Percentiles rank a stretch among this genome's conserved stretches.
Conservation (phyloP, 2,329 filamentous ascomycete species). For the Claviceps sp. region DNA sequence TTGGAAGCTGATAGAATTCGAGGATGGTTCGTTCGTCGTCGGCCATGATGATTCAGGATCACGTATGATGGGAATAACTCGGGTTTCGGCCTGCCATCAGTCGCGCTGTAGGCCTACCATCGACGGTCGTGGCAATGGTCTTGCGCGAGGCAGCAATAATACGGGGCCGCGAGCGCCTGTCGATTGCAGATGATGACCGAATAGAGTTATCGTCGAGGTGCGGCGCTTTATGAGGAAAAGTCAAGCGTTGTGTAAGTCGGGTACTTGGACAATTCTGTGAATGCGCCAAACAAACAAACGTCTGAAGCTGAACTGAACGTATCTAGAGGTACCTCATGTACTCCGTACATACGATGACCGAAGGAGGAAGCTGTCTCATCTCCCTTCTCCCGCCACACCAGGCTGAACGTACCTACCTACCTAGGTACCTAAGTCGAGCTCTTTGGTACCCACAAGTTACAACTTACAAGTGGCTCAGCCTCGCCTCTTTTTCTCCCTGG, state of each 20-base stretch:
- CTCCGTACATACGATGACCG: no score
- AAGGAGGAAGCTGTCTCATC: no score
- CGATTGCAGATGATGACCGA: neutral
- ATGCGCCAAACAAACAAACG: neutral
- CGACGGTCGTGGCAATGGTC: neutral
- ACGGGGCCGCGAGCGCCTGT: neutral
- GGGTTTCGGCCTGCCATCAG: slow-evolving; percentile 1
- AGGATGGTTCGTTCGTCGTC: slow-evolving; percentile 67
- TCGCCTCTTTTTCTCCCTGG: neutral
- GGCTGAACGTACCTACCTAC: neutral
- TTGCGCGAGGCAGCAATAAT: neutral
- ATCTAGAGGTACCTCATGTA: no score
- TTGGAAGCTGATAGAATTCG: slow-evolving; percentile 79
- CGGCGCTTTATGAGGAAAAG: no score
- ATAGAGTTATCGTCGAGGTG: neutral
- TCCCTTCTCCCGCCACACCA: slow-evolving; percentile 1
- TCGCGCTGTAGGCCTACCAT: neutral
- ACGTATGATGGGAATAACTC: neutral
- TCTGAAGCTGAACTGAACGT: neutral
- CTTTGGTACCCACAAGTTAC: neutral
- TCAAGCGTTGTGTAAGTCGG: neutral
- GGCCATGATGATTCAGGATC: slow-evolving; percentile 31
- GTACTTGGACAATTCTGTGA: neutral
- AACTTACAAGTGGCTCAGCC: neutral
- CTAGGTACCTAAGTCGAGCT: neutral